These are phyloP conservation scores for Akanthomyces lecanii DNA, from an alignment of 2,329 filamentous ascomycete genomes.

Conservation along the genomic window DNA sequence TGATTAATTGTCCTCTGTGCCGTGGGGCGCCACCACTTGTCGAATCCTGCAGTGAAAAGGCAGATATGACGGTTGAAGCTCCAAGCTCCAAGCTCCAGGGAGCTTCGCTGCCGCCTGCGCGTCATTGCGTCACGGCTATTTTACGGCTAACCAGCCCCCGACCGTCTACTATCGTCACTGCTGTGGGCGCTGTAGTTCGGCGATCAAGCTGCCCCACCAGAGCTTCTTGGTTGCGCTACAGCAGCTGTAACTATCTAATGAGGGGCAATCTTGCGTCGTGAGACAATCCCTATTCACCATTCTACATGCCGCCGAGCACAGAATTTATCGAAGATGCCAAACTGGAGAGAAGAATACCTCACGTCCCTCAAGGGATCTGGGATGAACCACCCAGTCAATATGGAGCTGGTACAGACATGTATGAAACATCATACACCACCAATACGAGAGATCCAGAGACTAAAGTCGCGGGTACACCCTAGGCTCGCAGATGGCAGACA, in stretches of 20 bases:
- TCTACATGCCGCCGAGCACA: neutral
- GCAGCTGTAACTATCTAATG: neutral
- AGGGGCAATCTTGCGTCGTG: neutral
- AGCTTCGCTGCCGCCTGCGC: neutral
- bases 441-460: conserved; percentile 21
- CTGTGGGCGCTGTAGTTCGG: neutral
- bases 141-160: conserved; percentile 1
- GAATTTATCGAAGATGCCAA: conserved; percentile 42
- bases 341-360: conserved; percentile 80
- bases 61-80: neutral
- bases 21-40: neutral
- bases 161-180: neutral
- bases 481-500: conserved; percentile 65
- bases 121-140: conserved; percentile 13
- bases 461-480: neutral
- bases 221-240: neutral
- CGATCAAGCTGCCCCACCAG: neutral
- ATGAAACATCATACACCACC: conserved; percentile 25
- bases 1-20: neutral
- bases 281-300: neutral
- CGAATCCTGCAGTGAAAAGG: neutral
- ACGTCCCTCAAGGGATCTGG: conserved; percentile 69
- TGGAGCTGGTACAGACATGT: conserved; percentile 77
- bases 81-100: neutral
- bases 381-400: conserved; percentile 57